Base-by-base conservation (phyloP, 2,329 filamentous ascomycete genomes). In the Dothideomycetes sp. region DNA sequence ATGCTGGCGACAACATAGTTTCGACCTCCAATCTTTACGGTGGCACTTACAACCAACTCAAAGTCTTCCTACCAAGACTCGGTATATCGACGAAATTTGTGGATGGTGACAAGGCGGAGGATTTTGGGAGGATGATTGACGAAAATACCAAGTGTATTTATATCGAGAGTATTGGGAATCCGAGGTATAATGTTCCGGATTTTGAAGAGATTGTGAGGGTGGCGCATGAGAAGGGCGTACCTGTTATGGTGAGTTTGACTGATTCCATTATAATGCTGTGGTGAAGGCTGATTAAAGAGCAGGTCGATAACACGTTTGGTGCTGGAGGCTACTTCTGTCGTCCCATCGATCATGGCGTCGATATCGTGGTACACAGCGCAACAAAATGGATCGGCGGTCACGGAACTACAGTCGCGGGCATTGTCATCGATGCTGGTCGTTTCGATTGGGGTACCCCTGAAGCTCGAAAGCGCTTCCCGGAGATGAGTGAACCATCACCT, bases 351-450 rank as follows among this genome's bases (percentile, higher is more conserved):
- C 83, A 94, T 62, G 88, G 88, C 41, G 88, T 84, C 22, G 46
- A 48, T 25, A 48, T 48, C 19, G 33, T 48, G n/a, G 43, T 48
- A 2, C 46, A 48, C 37, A 91, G 84, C 27, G 87, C 87, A 9
- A 94, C 88, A 44, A 95, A 95, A 65, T 95, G 88, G 88, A 95
- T 96, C 48, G 88, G 88, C 43, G 88, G 88, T 29, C 89, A 96
- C 63, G 89, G 88, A 46, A 94, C 88, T 28, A 94, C 88, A 18
- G 84, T 95, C 50, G 88, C 74, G 44, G 88, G 88, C 46, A 74
- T 94, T 30, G 74, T 95, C 23, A 70, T 95, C 49, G 88, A 95
- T 67, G 77, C 80, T 50, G 88, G 88, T 54, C 91, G 86, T 60
- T 96, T 95, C 59, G 82, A 94, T 70, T 96, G 89, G 88, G 85